Evolutionary conservation across 495 filamentous ascomycete species (phyloP), one percentile per base, ranked within the genome.

Genomic region (Astrothelium subdiscretum): DNA sequence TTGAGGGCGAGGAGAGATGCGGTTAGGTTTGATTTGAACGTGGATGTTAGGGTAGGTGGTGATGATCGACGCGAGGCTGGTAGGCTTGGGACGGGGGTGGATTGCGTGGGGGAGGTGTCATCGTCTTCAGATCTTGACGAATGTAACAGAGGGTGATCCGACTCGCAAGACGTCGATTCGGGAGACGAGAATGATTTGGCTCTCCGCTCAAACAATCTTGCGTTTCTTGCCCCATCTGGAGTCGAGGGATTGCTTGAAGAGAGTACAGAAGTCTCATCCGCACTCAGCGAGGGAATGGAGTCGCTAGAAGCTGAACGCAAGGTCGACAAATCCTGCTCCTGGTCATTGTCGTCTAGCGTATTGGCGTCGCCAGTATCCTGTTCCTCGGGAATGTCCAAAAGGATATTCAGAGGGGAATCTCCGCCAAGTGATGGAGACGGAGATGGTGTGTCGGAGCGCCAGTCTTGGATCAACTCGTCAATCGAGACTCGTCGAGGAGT

Each of bases 11-110:
- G 84, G 59, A 98, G 74, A 0, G 94, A 98, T 24, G 92, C 91
- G 3, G 92, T 98, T 18, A 98, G 79, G 66, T 97, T 97, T 2
- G 94, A 98, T 68, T 91, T 95, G 76, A 97, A 91, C 12, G 82
- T 84, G 18, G 79, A 77, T 57, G 66, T 66, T 15, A 61, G 52
- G 18, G 59, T 71, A 1, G 63, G 62, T 13, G 65, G 54, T 5
- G 59, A n/a, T 13, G 61, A 38, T 13, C 44, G 31, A 32, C 24
- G 26, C 61, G 42, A 5, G 26, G 20, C 60, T 66, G 61, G 60
- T 58, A 32, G 65, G 42, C 3, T 64, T 43, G 20, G 62, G 48
- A 1, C 62, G 59, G 31, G 59, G n/a, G 35, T 59, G 20, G 22
- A 65, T 31, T 40, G 24, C 18, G n/a, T 63, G 43, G 38, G 86